Percentiles rank a stretch among this genome's conserved stretches.
Evolutionary conservation across 164 flowering plant genomes (phyloP).

Genomic region (Echeveria elegans): DNA sequence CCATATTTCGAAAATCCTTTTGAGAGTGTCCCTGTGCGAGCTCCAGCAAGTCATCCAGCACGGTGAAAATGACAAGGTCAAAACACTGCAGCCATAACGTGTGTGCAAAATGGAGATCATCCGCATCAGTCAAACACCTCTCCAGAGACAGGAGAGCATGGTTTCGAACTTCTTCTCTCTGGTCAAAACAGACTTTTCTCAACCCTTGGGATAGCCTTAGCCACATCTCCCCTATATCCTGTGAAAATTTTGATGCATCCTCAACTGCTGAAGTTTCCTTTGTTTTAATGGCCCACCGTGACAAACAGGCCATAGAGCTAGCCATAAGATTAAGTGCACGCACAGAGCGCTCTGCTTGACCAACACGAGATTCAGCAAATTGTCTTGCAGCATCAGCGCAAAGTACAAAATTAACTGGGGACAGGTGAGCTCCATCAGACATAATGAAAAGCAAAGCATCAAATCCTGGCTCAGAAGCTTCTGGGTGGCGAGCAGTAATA

Average conservation of each 20-base stretch:
- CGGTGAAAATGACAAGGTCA: constrained; percentile 30
- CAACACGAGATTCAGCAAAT: constrained; percentile 48
- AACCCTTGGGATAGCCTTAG: constrained; percentile 33
- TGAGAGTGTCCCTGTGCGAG: constrained; percentile 24
- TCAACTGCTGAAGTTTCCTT: constrained; percentile 23
- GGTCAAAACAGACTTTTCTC: constrained; percentile 36
- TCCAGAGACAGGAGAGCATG: constrained; percentile 28
- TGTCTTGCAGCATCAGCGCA: constrained; percentile 37
- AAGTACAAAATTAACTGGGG: constrained; percentile 31
- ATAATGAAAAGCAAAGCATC: constrained; percentile 32
- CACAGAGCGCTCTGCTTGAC: constrained; percentile 26
- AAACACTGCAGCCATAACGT: constrained; percentile 32
- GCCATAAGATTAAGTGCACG: constrained; percentile 37
- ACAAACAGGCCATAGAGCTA: constrained; percentile 28
- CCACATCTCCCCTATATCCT: constrained; percentile 44
- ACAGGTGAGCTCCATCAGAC: constrained; percentile 35
- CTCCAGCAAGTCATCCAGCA: constrained; percentile 37
- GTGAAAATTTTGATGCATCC: constrained; percentile 22
- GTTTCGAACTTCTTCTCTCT: constrained; percentile 40
- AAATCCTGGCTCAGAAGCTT: constrained; percentile 41
- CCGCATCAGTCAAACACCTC: constrained; percentile 24
- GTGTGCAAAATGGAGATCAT: constrained; percentile 21
- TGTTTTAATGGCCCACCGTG: constrained; percentile 28
- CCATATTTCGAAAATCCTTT: constrained; percentile 34
- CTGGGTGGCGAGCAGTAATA: constrained; percentile 37